Base-by-base conservation (phyloP, 768 basidiomycete genomes). In the Pleurotus ostreatus region DNA sequence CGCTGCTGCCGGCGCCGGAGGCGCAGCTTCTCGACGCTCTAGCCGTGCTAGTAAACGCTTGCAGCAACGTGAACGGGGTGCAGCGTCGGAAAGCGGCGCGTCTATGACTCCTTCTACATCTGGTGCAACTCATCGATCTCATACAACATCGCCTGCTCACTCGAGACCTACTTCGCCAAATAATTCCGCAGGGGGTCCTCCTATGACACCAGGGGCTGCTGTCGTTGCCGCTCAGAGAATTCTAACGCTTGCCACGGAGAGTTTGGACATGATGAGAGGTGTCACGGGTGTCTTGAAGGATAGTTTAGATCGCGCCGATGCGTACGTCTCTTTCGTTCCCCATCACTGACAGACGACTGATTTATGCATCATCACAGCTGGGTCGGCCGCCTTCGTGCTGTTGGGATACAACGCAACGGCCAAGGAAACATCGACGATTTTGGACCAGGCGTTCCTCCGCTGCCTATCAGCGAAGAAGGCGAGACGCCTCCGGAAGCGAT, bases 271-370 rank as follows among this genome's bases (percentile, higher is more conserved):
- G 92, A 85, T 96, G 78, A 78, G 86, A 25, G 84, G 89, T 25
- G 91, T 94, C 25, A 91, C 91, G n/a, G 79, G 82, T 3, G 91
- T 95, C 20, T 88, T 95, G 58, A 88, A 85, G 63, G 94, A 94
- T 59, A 90, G 86, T 59, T 74, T 95, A 68, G 92, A 94, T 67
- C 77, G 87, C 55, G 94, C 93, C 26, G 94, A 95, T 67, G 81
- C 88, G 83, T 92, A 68, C 44, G 86, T 81, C 6, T 57, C 47
- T 25, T 49, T 40, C 49, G 30, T 45, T 53, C 37, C 25, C 23
- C 18, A 49, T 7, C 8, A 39, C 48, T 53, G 52, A 25, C 46
- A 48, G 20, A 46, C 55, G 18, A 20, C 59, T 55, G 43, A 58
- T 60, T 54, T n/a, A 57, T 52, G 46, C 18, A 16, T 34, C 46